A percentile compares a stretch with the other conserved stretches of the same genome.
phyloP scores from a whole-genome alignment of 2,329 filamentous ascomycete species.

The Fusarium mangiferae region DNA sequence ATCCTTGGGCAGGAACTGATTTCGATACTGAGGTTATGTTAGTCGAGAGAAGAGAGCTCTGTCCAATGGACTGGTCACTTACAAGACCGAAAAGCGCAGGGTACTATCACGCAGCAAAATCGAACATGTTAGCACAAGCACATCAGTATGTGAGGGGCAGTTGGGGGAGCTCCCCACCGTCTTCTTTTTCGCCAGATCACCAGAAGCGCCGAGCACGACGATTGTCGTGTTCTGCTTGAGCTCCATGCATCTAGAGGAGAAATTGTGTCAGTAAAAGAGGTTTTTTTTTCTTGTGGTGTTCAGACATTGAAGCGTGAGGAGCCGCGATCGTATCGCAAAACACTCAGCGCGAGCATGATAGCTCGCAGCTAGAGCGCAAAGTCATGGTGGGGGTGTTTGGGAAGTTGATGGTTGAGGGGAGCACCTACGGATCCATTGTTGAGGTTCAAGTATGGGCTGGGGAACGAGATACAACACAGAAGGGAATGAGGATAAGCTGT shows the following conservation, averaged over 20 bases:
- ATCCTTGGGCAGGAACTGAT: constrained; percentile 97
- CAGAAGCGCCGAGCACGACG: constrained; percentile 94
- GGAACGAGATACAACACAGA: constrained; percentile 9
- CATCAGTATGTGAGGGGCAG: constrained; percentile 15
- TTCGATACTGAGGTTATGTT: constrained; percentile 77
- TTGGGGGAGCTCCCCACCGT: constrained; percentile 69
- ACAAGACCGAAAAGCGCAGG: constrained; percentile 97
- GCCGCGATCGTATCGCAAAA: constrained; percentile 27
- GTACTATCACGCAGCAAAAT: constrained; percentile 68
- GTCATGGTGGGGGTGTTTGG: constrained; percentile 40
- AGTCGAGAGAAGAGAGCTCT: background rate
- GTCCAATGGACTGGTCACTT: constrained; percentile 57
- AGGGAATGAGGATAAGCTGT: background rate
- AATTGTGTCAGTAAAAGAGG: constrained; percentile 22
- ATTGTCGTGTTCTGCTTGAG: constrained; percentile 99
- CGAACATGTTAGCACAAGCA: constrained; percentile 38
- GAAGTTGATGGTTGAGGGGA: constrained; percentile 24
- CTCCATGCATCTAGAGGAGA: constrained; percentile 72
- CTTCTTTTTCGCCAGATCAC: constrained; percentile 99
- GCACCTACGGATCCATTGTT: constrained; percentile 44
- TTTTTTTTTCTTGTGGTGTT: background rate
- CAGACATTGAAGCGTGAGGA: background rate
- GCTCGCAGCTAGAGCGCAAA: constrained; percentile 23
- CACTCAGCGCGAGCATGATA: constrained; percentile 32
- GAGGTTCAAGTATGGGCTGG: constrained; percentile 28